Conservation (phyloP, 2,329 filamentous ascomycete species). For the Metarhizium guizhouense region DNA sequence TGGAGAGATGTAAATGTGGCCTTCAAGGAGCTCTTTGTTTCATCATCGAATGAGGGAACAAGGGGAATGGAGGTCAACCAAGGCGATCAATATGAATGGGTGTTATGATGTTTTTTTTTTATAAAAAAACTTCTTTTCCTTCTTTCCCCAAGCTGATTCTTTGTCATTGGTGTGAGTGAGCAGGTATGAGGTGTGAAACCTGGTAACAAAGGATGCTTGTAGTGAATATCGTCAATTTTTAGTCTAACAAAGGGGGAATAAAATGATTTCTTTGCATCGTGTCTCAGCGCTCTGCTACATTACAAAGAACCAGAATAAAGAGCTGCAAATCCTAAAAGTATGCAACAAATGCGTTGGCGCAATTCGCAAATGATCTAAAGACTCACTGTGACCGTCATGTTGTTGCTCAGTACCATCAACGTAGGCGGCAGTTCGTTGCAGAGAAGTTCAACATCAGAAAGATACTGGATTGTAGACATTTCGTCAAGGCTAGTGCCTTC, state of each 20-base stretch:
- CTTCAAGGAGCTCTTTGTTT: too few relatives aligned
- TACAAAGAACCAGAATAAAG: background rate
- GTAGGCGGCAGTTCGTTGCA: slow-evolving; percentile 69
- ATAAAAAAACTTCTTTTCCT: background rate
- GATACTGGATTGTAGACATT: slow-evolving; percentile 60
- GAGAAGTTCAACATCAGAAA: slow-evolving; percentile 70
- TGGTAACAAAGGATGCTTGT: background rate
- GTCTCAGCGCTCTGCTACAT: background rate
- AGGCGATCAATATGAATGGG: too few relatives aligned
- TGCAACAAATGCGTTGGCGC: background rate
- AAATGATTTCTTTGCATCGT: background rate
- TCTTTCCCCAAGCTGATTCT: background rate
- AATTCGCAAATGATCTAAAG: slow-evolving; percentile 30
- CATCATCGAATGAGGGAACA: too few relatives aligned
- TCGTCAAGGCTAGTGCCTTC: slow-evolving; percentile 68
- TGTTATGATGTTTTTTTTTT: too few relatives aligned
- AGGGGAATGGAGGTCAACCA: too few relatives aligned
- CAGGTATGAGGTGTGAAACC: background rate
- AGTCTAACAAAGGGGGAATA: background rate
- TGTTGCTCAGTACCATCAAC: slow-evolving; percentile 76
- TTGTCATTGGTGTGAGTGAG: background rate
- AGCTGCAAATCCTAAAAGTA: background rate
- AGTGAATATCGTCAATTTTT: background rate
- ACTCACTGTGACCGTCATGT: slow-evolving; percentile 79
- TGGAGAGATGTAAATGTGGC: too few relatives aligned